A percentile compares a stretch with the other conserved stretches of the same genome.
phyloP scores from a whole-genome alignment of 2,329 filamentous ascomycete species.

The Ophiostoma angusticollis region DNA sequence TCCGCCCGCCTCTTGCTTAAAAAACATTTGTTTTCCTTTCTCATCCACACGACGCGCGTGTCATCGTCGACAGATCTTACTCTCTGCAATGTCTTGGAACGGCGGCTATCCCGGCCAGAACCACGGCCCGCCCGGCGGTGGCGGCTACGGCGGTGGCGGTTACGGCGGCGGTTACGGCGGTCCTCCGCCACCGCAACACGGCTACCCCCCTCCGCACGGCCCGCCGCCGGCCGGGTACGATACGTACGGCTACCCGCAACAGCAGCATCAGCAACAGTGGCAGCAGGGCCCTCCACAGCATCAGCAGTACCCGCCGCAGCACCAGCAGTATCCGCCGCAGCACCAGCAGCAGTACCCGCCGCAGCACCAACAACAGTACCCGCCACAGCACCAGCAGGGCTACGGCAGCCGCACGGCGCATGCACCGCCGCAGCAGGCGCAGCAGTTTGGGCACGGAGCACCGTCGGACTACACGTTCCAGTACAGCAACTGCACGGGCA shows the following conservation, averaged over 20 bases:
- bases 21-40: background rate
- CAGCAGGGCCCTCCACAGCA: background rate
- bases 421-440: slow-evolving; percentile 35
- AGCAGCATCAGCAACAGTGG: slow-evolving; percentile 1
- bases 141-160: slow-evolving; percentile 7
- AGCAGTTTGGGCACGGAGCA: slow-evolving; percentile 55
- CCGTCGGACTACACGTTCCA: slow-evolving; percentile 59
- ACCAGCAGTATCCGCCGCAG: slow-evolving; percentile 6
- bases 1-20: too few relatives aligned
- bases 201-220: slow-evolving; percentile 6
- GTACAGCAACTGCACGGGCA: slow-evolving; percentile 62
- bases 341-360: slow-evolving; percentile 8
- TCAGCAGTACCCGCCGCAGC: slow-evolving; percentile 4
- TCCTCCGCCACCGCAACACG: background rate
- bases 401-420: slow-evolving; percentile 17
- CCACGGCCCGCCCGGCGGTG: slow-evolving; percentile 14
- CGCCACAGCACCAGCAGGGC: slow-evolving; percentile 5
- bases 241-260: slow-evolving; percentile 11
- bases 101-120: slow-evolving; percentile 17
- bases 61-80: too few relatives aligned
- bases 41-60: background rate
- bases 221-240: slow-evolving; percentile 13
- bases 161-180: slow-evolving; percentile 5
- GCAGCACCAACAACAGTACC: slow-evolving; percentile 9
- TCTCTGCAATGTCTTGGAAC: slow-evolving; percentile 6